These are phyloP conservation scores for Acanthamoeba divionensis DNA, from an alignment of 208 protist genomes.

Conservation along the genomic window DNA sequence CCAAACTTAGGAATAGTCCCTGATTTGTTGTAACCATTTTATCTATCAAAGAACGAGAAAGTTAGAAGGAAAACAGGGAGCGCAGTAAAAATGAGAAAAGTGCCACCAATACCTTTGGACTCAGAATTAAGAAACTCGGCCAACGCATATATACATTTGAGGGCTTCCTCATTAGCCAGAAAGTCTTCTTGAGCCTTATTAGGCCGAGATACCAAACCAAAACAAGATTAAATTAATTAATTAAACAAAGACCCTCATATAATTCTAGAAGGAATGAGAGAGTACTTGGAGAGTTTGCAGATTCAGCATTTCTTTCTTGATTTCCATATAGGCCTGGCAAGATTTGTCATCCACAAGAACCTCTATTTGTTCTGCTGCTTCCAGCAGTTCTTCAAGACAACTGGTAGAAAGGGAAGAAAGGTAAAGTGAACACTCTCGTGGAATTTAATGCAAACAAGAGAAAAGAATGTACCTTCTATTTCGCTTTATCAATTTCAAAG, in stretches of 20 bases:
- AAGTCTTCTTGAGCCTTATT: too few relatives aligned
- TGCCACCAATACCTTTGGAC: too few relatives aligned
- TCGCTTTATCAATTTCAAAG: background rate
- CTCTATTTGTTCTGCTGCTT: background rate
- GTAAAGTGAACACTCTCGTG: background rate
- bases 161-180: too few relatives aligned
- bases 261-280: too few relatives aligned
- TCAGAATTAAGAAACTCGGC: too few relatives aligned
- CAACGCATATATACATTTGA: too few relatives aligned
- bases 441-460: background rate
- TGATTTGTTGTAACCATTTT: background rate
- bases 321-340: background rate
- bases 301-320: background rate
- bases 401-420: background rate
- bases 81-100: too few relatives aligned
- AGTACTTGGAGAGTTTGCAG: background rate
- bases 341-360: constrained; percentile 13
- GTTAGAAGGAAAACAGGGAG: background rate
- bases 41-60: background rate
- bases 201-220: too few relatives aligned
- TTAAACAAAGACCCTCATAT: too few relatives aligned
- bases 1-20: background rate
- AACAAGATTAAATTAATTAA: too few relatives aligned
- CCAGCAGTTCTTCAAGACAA: background rate
- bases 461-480: background rate